These are phyloP conservation scores for Ophiostoma quercus DNA, from an alignment of 2,329 filamentous ascomycete species.

Conservation along the genomic window DNA sequence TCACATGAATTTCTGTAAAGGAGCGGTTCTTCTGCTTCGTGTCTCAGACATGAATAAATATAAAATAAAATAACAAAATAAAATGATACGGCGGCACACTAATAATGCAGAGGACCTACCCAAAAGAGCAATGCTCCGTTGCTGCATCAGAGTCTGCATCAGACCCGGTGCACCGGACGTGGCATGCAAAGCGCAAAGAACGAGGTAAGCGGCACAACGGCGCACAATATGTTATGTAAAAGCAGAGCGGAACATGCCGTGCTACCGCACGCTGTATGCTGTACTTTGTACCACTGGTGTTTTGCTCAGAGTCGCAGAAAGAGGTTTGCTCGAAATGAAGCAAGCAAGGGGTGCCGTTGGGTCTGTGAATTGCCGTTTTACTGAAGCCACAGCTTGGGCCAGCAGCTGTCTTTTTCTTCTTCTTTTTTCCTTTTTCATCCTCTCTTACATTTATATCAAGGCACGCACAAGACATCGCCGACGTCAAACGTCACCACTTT, in stretches of 20 bases:
- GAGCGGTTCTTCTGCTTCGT: not conserved
- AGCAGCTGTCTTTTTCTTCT: not conserved
- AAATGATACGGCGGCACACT: too few species aligned
- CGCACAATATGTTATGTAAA: not conserved
- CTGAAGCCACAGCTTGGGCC: not conserved
- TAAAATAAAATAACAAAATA: too few species aligned
- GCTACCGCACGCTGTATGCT: too few species aligned
- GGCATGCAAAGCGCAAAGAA: not conserved
- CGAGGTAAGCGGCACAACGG: not conserved
- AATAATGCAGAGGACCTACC: not conserved
- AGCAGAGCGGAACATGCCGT: too few species aligned
- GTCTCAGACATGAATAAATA: not conserved
- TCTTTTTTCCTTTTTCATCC: not conserved
- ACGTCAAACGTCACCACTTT: not conserved
- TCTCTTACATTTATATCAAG: not conserved
- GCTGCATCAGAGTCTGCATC: not conserved
- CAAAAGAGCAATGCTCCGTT: slow-evolving; percentile 12
- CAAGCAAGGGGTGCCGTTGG: too few species aligned
- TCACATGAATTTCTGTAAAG: too few species aligned
- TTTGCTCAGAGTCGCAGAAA: too few species aligned
- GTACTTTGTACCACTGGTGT: too few species aligned
- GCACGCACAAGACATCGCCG: not conserved
- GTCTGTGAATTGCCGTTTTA: too few species aligned
- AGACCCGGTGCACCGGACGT: not conserved
- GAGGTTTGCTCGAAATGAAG: too few species aligned